Evolutionary conservation across 2,329 filamentous ascomycete species (phyloP).

Genomic region (Neurospora sp.): DNA sequence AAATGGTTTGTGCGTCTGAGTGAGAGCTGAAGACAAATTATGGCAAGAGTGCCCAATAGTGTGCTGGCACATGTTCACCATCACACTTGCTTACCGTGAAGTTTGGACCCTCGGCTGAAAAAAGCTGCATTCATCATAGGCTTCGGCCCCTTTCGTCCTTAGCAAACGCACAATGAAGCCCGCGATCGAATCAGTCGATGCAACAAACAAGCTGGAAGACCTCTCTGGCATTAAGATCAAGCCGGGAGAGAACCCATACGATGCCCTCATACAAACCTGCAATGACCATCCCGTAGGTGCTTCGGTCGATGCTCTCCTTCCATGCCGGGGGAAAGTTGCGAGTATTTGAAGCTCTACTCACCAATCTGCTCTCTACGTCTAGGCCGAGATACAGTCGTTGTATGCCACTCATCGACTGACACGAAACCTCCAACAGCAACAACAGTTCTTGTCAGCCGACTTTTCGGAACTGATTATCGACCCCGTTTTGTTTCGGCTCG

Average conservation of each 20-base stretch:
- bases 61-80: not conserved
- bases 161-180: slow-evolving; percentile 22
- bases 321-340: not conserved
- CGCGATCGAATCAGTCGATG: slow-evolving; percentile 29
- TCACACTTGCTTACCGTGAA: not conserved
- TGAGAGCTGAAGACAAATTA: not conserved
- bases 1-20: not conserved
- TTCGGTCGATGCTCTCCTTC: not conserved
- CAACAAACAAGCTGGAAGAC: slow-evolving; percentile 42
- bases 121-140: not conserved
- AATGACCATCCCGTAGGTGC: slow-evolving; percentile 53
- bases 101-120: not conserved
- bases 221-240: slow-evolving; percentile 39
- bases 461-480: slow-evolving; percentile 69
- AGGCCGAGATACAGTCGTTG: slow-evolving; percentile 58
- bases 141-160: not conserved
- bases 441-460: slow-evolving; percentile 57
- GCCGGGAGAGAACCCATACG: slow-evolving; percentile 62
- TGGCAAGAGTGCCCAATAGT: not conserved
- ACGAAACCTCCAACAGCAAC: slow-evolving; percentile 66
- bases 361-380: not conserved
- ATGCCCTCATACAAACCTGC: slow-evolving; percentile 60
- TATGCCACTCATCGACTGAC: slow-evolving; percentile 66
- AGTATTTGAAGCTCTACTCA: not conserved
- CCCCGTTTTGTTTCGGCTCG: slow-evolving; percentile 60